Conservation (phyloP, 2,329 filamentous ascomycete genomes). For the Fusarium illudens region DNA sequence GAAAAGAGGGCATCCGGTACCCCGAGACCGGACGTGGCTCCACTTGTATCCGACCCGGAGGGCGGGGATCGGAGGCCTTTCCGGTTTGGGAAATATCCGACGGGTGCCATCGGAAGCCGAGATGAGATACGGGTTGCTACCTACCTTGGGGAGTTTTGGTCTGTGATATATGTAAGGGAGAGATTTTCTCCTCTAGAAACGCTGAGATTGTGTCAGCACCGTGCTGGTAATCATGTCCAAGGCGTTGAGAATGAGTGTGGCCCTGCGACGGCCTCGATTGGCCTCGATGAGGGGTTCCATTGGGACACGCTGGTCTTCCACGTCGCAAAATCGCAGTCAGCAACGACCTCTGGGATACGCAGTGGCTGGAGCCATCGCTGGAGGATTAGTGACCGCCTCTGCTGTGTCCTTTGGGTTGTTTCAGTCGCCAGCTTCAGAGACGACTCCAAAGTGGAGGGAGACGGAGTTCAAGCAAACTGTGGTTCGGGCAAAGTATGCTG, state of each 20-base stretch:
- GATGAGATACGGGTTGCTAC: neutral
- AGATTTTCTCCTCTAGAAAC: neutral
- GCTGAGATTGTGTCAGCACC: neutral
- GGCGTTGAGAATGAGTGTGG: neutral
- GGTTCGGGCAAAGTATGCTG: conserved; percentile 30
- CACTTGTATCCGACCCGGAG: neutral
- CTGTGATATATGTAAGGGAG: neutral
- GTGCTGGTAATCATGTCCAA: neutral
- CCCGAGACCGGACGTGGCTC: neutral
- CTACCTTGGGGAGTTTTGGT: too few species aligned
- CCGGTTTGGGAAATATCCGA: neutral
- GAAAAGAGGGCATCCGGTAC: neutral
- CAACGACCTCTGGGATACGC: neutral
- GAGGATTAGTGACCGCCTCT: neutral
- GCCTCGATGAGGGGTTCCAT: neutral
- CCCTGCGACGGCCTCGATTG: neutral
- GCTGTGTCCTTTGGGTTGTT: neutral
- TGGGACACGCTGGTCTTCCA: neutral
- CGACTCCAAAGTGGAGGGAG: conserved; percentile 22
- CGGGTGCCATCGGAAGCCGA: neutral
- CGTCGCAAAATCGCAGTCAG: neutral
- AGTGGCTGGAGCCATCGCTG: neutral
- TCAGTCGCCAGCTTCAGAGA: neutral
- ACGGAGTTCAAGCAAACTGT: neutral
- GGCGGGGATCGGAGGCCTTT: neutral